Base-by-base conservation (phyloP, 2,329 filamentous ascomycete species). In the Cryphonectria radicalis region DNA sequence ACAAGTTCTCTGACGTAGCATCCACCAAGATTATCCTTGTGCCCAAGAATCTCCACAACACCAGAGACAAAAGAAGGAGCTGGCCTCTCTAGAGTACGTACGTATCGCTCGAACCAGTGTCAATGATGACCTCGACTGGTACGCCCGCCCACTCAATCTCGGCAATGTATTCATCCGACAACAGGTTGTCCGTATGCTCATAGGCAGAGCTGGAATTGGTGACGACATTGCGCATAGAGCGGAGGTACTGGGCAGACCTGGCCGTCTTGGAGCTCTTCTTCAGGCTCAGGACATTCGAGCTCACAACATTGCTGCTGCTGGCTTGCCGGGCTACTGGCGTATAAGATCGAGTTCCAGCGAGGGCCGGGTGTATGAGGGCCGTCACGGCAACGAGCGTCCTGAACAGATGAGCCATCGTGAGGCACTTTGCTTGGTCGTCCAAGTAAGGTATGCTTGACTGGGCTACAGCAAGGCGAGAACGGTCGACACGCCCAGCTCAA, bases 71-170 rank as follows among this genome's bases (percentile, higher is more conserved):
- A 13, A n/a, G 17, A 10, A 37, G 17, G 17, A 63, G 11, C 35
- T n/a, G 11, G 22, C 25, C 8, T 62, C 22, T 62, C 22, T 35
- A 22, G 1, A 64, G 13, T 35, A 65, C 63, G 25, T 65, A 65
- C 40, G 71, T 63, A 25, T 70, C 71, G 37, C 68, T 72, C 13
- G 71, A 72, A 3, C 71, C 71, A 55, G 59, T 72, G 32, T 72
- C 71, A 25, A 70, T 22, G 25, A 70, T 59, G 11, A 72, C 65
- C 17, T 72, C 53, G 10, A 68, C 28, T 3, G 68, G 32, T 19
- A 63, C 63, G 2, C 65, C 71, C 10, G 37, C 57, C 50, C 50
- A 72, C 32, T 65, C 53, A 17, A 72, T 70, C 55, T 68, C 53
- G 28, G 66, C 62, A 13, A 72, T 22, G 28, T 72, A 72, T 35